Evolutionary conservation across 2,329 filamentous ascomycete species (phyloP).

Genomic region (Amauroascus verrucosus): DNA sequence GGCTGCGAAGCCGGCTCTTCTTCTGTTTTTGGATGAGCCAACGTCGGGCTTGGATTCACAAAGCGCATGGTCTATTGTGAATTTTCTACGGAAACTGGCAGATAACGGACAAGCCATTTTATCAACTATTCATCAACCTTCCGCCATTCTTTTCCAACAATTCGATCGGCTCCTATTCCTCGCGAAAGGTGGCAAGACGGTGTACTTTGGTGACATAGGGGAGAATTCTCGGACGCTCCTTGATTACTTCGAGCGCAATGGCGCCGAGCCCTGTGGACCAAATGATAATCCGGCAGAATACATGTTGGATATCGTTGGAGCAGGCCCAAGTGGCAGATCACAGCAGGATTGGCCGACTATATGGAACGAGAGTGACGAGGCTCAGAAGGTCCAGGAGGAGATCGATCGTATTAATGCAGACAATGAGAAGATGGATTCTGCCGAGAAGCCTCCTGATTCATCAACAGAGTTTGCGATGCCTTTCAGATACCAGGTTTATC

Average conservation of each 20-base stretch:
- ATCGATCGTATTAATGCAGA: constrained; percentile 47
- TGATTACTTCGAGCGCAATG: constrained; percentile 55
- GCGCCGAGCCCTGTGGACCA: constrained; percentile 47
- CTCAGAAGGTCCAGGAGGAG: constrained; percentile 45
- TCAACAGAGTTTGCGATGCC: constrained; percentile 56
- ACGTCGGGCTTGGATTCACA: constrained; percentile 86
- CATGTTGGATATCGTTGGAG: constrained; percentile 50
- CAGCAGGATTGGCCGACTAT: constrained; percentile 52
- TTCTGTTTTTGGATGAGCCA: constrained; percentile 85
- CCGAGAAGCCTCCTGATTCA: constrained; percentile 12
- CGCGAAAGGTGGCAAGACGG: constrained; percentile 53
- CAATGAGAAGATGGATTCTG: constrained; percentile 26
- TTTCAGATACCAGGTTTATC: constrained; percentile 53
- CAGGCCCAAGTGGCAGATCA: constrained; percentile 57
- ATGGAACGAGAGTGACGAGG: constrained; percentile 51
- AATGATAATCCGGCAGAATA: constrained; percentile 64
- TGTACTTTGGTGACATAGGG: constrained; percentile 59
- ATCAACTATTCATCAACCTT: constrained; percentile 89
- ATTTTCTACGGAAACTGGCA: constrained; percentile 74
- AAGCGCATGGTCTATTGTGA: constrained; percentile 79
- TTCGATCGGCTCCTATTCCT: constrained; percentile 57
- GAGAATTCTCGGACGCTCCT: constrained; percentile 46
- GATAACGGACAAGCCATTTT: constrained; percentile 80
- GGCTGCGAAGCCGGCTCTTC: constrained; percentile 73
- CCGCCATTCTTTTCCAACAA: constrained; percentile 78